phyloP scores from a whole-genome alignment of 345 rosid species.

The Eucalyptus curtisii region DNA sequence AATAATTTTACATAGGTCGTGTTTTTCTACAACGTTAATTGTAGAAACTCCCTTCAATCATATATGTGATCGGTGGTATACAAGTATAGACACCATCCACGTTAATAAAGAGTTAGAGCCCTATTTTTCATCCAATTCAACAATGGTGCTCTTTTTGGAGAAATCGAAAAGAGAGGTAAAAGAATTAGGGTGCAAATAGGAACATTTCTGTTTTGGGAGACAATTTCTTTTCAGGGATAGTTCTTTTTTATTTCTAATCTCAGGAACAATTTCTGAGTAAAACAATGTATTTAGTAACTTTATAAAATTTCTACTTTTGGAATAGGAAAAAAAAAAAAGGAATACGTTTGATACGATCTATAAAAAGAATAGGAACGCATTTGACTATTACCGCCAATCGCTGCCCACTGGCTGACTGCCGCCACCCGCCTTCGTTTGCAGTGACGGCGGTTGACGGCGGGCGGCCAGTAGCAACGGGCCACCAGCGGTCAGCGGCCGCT shows the following conservation, averaged over 20 bases:
- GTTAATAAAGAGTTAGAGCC: neutral
- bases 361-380: accelerated
- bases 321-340: accelerated
- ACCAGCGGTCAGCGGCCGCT: accelerated
- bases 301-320: no score
- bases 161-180: neutral
- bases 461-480: accelerated
- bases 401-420: accelerated
- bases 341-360: accelerated
- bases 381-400: accelerated
- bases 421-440: accelerated
- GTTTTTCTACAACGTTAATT: neutral
- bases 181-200: accelerated
- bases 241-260: accelerated
- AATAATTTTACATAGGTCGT: neutral
- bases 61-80: accelerated
- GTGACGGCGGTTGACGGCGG: accelerated
- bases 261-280: accelerated
- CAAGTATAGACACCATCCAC: neutral
- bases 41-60: neutral
- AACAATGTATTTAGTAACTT: no score
- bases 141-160: neutral
- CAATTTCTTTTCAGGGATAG: accelerated
- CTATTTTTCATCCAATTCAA: neutral
- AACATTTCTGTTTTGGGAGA: accelerated